Evolutionary conservation across 2,329 filamentous ascomycete species (phyloP).

Genomic region (Plenodomus biglobosus): DNA sequence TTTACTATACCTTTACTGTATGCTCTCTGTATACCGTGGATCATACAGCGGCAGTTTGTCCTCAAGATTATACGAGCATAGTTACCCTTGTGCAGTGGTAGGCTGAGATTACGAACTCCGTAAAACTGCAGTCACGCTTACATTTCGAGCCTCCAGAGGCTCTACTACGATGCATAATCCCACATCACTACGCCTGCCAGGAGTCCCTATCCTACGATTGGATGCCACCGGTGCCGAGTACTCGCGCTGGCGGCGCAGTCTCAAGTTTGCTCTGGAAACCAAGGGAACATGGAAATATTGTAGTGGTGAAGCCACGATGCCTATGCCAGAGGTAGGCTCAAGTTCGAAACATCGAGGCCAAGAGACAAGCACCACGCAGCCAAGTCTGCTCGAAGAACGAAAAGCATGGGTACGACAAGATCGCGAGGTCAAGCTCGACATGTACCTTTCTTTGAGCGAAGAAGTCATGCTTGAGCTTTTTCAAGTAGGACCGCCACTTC

Average conservation of each 20-base stretch:
- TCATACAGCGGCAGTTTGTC: too few relatives aligned
- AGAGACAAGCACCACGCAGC: constrained; percentile 26
- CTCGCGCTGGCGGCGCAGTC: constrained; percentile 35
- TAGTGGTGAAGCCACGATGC: constrained; percentile 35
- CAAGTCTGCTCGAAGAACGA: constrained; percentile 37
- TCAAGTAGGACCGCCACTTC: constrained; percentile 38
- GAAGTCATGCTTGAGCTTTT: constrained; percentile 44
- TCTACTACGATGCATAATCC: constrained; percentile 15
- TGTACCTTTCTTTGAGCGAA: constrained; percentile 41
- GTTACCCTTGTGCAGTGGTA: too few relatives aligned
- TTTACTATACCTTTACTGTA: too few relatives aligned
- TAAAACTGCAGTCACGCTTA: not conserved
- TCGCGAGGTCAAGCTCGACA: constrained; percentile 41
- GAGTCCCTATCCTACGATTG: constrained; percentile 27
- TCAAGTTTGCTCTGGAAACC: constrained; percentile 34
- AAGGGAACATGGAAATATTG: constrained; percentile 41
- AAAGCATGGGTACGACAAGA: constrained; percentile 41
- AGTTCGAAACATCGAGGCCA: constrained; percentile 15
- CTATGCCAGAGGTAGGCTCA: constrained; percentile 34
- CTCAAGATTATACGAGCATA: too few relatives aligned
- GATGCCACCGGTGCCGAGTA: constrained; percentile 36
- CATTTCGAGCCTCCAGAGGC: not conserved
- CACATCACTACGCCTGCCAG: constrained; percentile 34
- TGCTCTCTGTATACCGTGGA: too few relatives aligned
- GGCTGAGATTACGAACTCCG: not conserved